These are phyloP conservation scores for Medicago arabica DNA, from an alignment of 306 rosid species.

Conservation along the genomic window DNA sequence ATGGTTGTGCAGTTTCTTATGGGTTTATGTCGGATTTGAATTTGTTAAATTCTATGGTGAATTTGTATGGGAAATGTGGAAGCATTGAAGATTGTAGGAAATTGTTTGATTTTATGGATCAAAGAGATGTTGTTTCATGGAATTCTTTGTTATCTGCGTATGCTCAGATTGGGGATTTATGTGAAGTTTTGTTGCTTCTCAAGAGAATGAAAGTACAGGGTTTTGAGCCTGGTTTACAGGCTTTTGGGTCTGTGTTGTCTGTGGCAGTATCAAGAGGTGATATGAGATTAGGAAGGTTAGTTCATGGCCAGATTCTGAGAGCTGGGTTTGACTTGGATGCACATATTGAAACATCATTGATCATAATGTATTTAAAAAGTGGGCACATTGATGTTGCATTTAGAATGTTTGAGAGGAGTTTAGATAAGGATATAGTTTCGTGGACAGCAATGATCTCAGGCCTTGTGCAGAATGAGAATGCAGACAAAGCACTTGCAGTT, in stretches of 20 bases:
- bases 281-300: constrained; percentile 61
- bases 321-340: constrained; percentile 62
- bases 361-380: constrained; percentile 67
- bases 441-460: constrained; percentile 94
- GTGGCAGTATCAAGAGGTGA: constrained; percentile 54
- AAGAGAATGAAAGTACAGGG: constrained; percentile 56
- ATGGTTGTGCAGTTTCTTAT: constrained; percentile 59
- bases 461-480: constrained; percentile 63
- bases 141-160: constrained; percentile 66
- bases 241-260: constrained; percentile 58
- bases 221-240: constrained; percentile 57
- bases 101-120: constrained; percentile 61
- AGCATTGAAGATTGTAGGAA: constrained; percentile 59
- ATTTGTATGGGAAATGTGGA: constrained; percentile 69
- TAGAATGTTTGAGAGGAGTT: constrained; percentile 55
- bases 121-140: constrained; percentile 69
- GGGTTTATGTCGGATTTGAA: constrained; percentile 64
- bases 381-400: constrained; percentile 57
- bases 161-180: constrained; percentile 58
- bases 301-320: constrained; percentile 72
- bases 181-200: constrained; percentile 50
- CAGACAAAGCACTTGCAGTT: constrained; percentile 59
- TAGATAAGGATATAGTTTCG: constrained; percentile 60
- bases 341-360: constrained; percentile 59
- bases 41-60: constrained; percentile 64